These are phyloP conservation scores for Panicum virgatum DNA, from an alignment of 202 grass and related monocot species.

Conservation along the genomic window DNA sequence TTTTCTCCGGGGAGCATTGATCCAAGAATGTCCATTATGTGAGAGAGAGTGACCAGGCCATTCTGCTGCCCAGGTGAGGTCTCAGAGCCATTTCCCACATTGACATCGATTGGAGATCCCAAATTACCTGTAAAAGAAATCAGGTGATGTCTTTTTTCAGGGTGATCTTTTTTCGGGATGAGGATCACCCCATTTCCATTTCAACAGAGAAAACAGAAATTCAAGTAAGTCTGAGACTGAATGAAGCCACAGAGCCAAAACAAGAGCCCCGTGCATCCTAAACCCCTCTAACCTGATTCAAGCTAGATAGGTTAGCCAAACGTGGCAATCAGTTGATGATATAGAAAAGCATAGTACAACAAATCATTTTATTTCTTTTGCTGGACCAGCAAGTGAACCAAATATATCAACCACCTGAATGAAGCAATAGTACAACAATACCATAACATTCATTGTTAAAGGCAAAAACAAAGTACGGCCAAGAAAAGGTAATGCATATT, in stretches of 20 bases:
- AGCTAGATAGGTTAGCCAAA: too few relatives aligned
- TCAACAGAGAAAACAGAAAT: too few relatives aligned
- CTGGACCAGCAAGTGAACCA: conserved; percentile 23
- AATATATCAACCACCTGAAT: conserved; percentile 12
- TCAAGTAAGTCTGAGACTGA: too few relatives aligned
- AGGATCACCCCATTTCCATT: too few relatives aligned
- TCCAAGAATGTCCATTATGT: conserved; percentile 55
- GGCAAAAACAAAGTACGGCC: conserved; percentile 1
- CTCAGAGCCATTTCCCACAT: conserved; percentile 37
- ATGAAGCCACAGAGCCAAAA: too few relatives aligned
- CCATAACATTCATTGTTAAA: conserved; percentile 20
- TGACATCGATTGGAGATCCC: conserved; percentile 21
- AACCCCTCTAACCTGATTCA: too few relatives aligned
- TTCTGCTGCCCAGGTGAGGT: conserved; percentile 45
- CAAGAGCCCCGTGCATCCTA: too few relatives aligned
- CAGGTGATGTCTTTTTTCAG: too few relatives aligned
- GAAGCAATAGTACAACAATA: conserved; percentile 33
- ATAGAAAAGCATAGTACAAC: background rate
- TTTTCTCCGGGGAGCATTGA: conserved; percentile 54
- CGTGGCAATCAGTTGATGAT: background rate
- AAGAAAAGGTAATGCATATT: conserved; percentile 7
- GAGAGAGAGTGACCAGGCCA: conserved; percentile 45
- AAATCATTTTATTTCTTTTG: too few relatives aligned
- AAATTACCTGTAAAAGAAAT: conserved; percentile 39
- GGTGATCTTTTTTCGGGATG: background rate